Evolutionary conservation across 1,284 basidiomycete species (phyloP).

Genomic region (Athelia sp.): DNA sequence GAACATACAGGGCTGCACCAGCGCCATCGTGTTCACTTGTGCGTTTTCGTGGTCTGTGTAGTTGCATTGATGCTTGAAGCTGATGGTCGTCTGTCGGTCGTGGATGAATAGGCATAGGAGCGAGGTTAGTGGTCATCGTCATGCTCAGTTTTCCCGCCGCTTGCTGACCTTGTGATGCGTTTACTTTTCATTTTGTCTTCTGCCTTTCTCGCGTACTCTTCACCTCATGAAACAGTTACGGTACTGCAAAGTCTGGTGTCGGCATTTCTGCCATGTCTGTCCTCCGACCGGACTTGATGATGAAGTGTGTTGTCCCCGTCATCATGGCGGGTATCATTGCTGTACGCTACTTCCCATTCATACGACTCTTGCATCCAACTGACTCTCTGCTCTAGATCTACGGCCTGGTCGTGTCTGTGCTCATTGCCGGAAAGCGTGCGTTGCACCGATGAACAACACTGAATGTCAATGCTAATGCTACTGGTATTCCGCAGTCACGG

Average conservation of each 20-base stretch:
- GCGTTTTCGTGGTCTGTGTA: slow-evolving; percentile 36
- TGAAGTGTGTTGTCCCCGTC: slow-evolving; percentile 95
- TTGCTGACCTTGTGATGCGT: slow-evolving; percentile 3
- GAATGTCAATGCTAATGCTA: slow-evolving; percentile 7
- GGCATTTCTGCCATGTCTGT: slow-evolving; percentile 99
- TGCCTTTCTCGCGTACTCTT: neutral
- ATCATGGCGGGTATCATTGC: slow-evolving; percentile 99
- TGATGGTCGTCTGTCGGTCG: slow-evolving; percentile 6
- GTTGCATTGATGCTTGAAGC: neutral
- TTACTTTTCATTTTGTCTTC: neutral
- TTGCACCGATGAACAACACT: slow-evolving; percentile 14
- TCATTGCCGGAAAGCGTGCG: slow-evolving; percentile 77
- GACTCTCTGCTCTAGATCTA: slow-evolving; percentile 46
- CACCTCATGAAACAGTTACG: slow-evolving; percentile 59
- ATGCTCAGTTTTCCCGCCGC: neutral
- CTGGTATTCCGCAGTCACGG: slow-evolving; percentile 35
- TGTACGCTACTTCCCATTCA: too few relatives aligned
- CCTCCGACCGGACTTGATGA: slow-evolving; percentile 90
- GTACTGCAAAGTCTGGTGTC: slow-evolving; percentile 98
- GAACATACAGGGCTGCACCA: slow-evolving; percentile 77
- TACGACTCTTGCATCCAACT: too few relatives aligned
- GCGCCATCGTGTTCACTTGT: slow-evolving; percentile 98
- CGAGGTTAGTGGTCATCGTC: slow-evolving; percentile 43
- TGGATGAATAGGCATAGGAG: slow-evolving; percentile 54
- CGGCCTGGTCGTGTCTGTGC: slow-evolving; percentile 89